phyloP scores from a whole-genome alignment of 768 basidiomycete genomes.

The Tylopilus cervinicoccineus region DNA sequence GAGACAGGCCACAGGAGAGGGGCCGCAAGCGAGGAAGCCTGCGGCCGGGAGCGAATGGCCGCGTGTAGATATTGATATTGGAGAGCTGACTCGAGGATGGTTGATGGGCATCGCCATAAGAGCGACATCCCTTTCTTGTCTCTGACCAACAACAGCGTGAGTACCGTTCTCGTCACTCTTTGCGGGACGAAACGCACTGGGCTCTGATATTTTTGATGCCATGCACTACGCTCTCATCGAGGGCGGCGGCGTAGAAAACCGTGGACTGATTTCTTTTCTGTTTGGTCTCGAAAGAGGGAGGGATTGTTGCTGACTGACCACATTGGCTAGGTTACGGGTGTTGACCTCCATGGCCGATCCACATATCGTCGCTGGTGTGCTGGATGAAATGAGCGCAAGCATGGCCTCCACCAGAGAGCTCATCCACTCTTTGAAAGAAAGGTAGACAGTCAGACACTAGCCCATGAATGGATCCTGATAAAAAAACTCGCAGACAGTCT shows the following conservation, averaged over 20 bases:
- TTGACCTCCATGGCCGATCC: slow-evolving; percentile 17
- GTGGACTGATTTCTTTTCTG: slow-evolving; percentile 44
- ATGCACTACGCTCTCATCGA: slow-evolving; percentile 46
- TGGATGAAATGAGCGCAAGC: slow-evolving; percentile 60
- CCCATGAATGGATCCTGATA: slow-evolving; percentile 13
- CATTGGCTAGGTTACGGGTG: too few species aligned
- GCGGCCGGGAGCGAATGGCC: slow-evolving; percentile 4
- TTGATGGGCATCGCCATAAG: slow-evolving; percentile 13
- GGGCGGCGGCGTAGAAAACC: slow-evolving; percentile 65
- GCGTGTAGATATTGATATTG: slow-evolving; percentile 11
- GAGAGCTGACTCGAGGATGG: slow-evolving; percentile 18
- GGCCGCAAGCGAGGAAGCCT: slow-evolving; percentile 11
- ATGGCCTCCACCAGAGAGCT: slow-evolving; percentile 57
- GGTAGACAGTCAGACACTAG: slow-evolving; percentile 36
- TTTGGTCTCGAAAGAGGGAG: background rate
- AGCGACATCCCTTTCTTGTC: background rate
- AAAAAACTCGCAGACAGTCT: slow-evolving; percentile 23
- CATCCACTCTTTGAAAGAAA: slow-evolving; percentile 50
- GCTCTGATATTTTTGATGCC: slow-evolving; percentile 51
- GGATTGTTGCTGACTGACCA: slow-evolving; percentile 10
- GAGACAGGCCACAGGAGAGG: slow-evolving; percentile 2
- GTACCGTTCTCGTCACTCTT: background rate
- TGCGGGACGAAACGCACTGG: slow-evolving; percentile 57
- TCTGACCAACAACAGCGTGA: background rate
- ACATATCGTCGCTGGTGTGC: slow-evolving; percentile 19